Evolutionary conservation across 2,329 filamentous ascomycete genomes (phyloP).

Genomic region (Ophiocordyceps camponoti-rufipedis): DNA sequence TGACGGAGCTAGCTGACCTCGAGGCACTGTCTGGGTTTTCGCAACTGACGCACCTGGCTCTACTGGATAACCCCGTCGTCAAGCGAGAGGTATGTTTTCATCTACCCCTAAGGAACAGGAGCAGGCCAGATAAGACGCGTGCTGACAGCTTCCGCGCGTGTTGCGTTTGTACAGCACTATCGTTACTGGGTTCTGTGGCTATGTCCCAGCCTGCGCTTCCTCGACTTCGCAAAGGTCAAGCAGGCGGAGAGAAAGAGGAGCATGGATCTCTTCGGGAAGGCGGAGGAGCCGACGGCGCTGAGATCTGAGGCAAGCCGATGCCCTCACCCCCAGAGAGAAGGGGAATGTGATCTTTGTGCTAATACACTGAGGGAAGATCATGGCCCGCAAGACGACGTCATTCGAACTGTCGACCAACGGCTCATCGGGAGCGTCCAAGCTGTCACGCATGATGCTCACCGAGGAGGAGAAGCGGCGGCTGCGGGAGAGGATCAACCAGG

Average conservation of each 20-base stretch:
- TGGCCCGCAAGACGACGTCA: constrained; percentile 64
- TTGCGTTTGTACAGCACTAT: constrained; percentile 47
- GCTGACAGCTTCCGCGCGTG: neutral
- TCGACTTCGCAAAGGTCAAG: constrained; percentile 87
- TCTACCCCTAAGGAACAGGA: neutral
- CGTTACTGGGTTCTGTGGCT: constrained; percentile 82
- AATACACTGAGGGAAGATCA: constrained; percentile 35
- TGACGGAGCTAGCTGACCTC: constrained; percentile 71
- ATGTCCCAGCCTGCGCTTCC: constrained; percentile 67
- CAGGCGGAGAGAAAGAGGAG: constrained; percentile 64
- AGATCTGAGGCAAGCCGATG: constrained; percentile 40
- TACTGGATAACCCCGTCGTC: constrained; percentile 77
- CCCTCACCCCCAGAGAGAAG: too few relatives aligned
- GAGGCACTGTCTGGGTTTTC: constrained; percentile 56
- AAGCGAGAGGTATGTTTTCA: constrained; percentile 59
- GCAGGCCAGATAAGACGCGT: neutral
- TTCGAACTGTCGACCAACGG: constrained; percentile 39
- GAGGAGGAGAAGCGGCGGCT: constrained; percentile 75
- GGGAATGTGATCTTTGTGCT: too few relatives aligned
- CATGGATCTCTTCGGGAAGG: constrained; percentile 65
- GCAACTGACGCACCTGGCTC: constrained; percentile 58
- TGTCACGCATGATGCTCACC: constrained; percentile 67
- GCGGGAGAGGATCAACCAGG: constrained; percentile 73
- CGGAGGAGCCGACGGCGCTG: constrained; percentile 58
- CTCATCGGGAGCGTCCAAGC: constrained; percentile 32